phyloP scores from a whole-genome alignment of 1,139 yeast species.

The Yamadazyma dushanensis region DNA sequence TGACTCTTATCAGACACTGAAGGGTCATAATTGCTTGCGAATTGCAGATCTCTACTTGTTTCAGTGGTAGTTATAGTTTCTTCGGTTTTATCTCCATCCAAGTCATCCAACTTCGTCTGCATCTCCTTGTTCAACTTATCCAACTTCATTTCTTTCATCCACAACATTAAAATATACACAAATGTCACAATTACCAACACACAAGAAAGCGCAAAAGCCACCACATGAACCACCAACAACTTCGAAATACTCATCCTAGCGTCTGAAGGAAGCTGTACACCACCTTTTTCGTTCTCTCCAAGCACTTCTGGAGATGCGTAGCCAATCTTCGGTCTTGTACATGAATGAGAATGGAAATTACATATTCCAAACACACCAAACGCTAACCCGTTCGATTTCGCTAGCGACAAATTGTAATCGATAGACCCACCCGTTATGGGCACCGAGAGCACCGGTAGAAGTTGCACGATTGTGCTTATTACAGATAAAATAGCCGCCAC shows the following conservation, averaged over 20 bases:
- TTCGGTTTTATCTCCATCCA: no score
- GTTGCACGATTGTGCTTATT: conserved; percentile 36
- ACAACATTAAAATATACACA: conserved; percentile 4
- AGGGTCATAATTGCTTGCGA: no score
- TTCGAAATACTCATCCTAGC: conserved; percentile 45
- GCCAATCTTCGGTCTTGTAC: conserved; percentile 39
- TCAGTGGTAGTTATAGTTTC: no score
- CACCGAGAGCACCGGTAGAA: conserved; percentile 44
- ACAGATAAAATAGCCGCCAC: conserved; percentile 23
- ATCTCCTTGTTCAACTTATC: neutral
- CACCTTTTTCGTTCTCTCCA: conserved; percentile 23
- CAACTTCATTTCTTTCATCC: conserved; percentile 6
- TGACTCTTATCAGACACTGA: no score
- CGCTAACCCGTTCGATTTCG: conserved; percentile 31
- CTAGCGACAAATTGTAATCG: conserved; percentile 26
- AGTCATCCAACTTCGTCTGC: neutral
- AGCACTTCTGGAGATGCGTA: conserved; percentile 23
- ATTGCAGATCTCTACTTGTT: neutral
- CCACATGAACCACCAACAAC: conserved; percentile 43
- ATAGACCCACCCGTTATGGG: conserved; percentile 35
- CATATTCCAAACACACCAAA: conserved; percentile 51
- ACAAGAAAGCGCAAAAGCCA: conserved; percentile 39
- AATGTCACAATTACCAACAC: conserved; percentile 19
- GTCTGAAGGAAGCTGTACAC: conserved; percentile 37
- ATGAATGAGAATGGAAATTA: conserved; percentile 24